Conservation (phyloP, 106 monocot genomes). For the Vanilla planifolia region DNA sequence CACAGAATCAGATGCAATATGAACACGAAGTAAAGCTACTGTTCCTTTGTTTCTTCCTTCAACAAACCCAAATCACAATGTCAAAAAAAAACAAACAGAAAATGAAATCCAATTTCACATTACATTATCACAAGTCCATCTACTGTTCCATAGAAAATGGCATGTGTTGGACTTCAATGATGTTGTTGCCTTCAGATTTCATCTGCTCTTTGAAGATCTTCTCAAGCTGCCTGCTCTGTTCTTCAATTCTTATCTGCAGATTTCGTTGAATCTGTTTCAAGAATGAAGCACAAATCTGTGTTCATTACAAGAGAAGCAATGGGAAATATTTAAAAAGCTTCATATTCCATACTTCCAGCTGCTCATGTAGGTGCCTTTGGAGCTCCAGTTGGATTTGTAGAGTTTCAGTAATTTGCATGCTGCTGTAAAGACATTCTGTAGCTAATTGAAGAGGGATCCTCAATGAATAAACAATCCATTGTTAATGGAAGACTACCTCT, state of each 20-base stretch:
- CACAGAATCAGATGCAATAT: too few species aligned
- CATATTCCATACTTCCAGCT: conserved; percentile 14
- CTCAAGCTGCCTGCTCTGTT: conserved; percentile 34
- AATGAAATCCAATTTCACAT: too few species aligned
- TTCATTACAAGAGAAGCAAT: background rate
- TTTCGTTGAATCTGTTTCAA: conserved; percentile 25
- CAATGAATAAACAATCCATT: background rate
- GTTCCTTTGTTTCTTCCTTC: too few species aligned
- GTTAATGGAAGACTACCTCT: conserved; percentile 12
- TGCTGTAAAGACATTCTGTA: conserved; percentile 18
- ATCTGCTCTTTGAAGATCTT: conserved; percentile 39
- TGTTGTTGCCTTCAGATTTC: too few species aligned
- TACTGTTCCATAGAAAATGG: too few species aligned
- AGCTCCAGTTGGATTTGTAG: conserved; percentile 48
- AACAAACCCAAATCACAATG: too few species aligned
- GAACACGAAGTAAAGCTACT: too few species aligned
- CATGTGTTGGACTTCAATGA: too few species aligned
- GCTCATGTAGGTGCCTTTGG: conserved; percentile 28
- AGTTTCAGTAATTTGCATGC: conserved; percentile 46
- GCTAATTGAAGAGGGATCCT: background rate
- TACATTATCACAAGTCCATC: too few species aligned
- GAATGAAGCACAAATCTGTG: background rate
- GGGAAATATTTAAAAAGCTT: background rate
- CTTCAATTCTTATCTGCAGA: conserved; percentile 40
- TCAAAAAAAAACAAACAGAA: too few species aligned